Evolutionary conservation across 2,329 filamentous ascomycete species (phyloP), one percentile per base, ranked within the genome.

Genomic region (Eutypa lata): DNA sequence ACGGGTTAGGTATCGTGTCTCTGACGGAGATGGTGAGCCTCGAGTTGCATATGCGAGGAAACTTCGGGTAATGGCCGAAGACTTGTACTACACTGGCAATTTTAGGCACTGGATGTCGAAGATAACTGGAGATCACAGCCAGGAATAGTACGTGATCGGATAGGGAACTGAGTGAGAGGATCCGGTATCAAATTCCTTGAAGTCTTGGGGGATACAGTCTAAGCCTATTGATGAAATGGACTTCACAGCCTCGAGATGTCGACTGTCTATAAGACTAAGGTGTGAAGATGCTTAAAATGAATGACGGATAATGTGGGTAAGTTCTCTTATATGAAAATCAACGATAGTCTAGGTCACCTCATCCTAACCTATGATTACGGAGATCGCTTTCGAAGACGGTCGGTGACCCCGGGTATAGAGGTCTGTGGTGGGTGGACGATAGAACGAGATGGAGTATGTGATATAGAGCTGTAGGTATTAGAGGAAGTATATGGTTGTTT

Each of bases 141-240:
- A 48, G 53, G 65, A 62, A 54, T 50, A 61, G 65, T 57, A 64
- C 61, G 62, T 63, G 64, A 62, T 57, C 53, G 53, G 50, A 56
- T 51, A 26, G 21, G 10, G 22, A 24, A 6, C 13, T 45, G 55
- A 54, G 53, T 40, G 53, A 19, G 61, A 57, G 54, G 57, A 62
- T 60, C 60, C 54, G 54, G 54, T 53, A 45, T n/a, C 22, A 13
- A 21, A 28, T 24, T n/a, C 42, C 38, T 24, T 18, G n/a, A n/a
- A n/a, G n/a, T n/a, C n/a, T n/a, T n/a, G n/a, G n/a, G n/a, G n/a
- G n/a, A n/a, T n/a, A n/a, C n/a, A n/a, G n/a, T n/a, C n/a, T n/a
- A n/a, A n/a, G n/a, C n/a, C n/a, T n/a, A 13, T 3, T 18, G 22
- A 24, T 45, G 21, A 19, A 22, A 22, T 42, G 13, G 19, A 13